Percentiles rank a stretch among this genome's conserved stretches.
phyloP scores from a whole-genome alignment of 352 stramenopile genomes.

The Globisporangium barbulae region DNA sequence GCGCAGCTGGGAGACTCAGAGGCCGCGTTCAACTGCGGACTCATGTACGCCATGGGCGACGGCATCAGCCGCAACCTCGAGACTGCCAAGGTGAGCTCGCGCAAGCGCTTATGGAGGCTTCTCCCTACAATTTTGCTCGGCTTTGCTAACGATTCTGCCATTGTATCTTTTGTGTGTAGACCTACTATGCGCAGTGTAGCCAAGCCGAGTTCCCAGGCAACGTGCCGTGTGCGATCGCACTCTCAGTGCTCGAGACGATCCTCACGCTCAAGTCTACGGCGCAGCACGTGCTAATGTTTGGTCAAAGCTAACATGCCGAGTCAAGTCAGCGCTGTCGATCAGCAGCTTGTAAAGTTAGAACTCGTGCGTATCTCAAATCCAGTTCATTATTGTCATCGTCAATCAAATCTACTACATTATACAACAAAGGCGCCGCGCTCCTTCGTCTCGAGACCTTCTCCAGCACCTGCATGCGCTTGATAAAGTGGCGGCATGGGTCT shows the following conservation, averaged over 20 bases:
- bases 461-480: neutral
- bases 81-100: constrained; percentile 28
- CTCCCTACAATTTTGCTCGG: neutral
- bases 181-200: constrained; percentile 49
- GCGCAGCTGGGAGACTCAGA: constrained; percentile 54
- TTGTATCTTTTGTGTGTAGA: constrained; percentile 13
- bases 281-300: neutral
- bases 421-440: constrained; percentile 10
- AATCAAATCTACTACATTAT: constrained; percentile 20
- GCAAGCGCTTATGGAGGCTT: neutral
- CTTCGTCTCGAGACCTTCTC: neutral
- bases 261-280: constrained; percentile 10
- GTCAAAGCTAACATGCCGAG: neutral
- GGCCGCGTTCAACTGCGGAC: constrained; percentile 57
- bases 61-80: constrained; percentile 37
- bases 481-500: neutral
- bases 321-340: neutral
- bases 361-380: constrained; percentile 9
- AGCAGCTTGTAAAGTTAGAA: neutral
- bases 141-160: neutral
- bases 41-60: constrained; percentile 53
- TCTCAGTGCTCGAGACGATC: constrained; percentile 31
- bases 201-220: constrained; percentile 55
- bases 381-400: constrained; percentile 11
- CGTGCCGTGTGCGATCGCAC: constrained; percentile 49